A percentile compares a stretch with the other conserved stretches of the same genome.
These are phyloP conservation scores for Thielaviopsis punctulata DNA, from an alignment of 2,329 filamentous ascomycete genomes.

Conservation along the genomic window DNA sequence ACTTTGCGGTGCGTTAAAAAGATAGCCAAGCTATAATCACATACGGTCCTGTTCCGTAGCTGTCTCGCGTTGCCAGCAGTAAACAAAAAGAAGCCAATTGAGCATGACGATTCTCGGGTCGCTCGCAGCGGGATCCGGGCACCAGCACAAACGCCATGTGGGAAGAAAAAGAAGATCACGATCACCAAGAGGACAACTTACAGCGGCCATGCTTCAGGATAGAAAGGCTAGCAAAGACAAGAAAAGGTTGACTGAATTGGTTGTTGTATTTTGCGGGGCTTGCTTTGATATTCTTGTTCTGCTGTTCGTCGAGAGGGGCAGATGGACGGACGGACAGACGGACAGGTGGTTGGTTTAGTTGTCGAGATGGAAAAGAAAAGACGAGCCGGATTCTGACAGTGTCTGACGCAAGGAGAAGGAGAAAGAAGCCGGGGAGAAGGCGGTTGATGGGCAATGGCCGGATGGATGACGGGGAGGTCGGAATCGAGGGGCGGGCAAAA, in stretches of 20 bases:
- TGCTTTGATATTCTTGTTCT: too few species aligned
- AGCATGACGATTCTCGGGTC: not conserved
- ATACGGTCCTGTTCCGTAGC: too few species aligned
- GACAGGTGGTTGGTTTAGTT: too few species aligned
- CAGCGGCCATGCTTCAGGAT: constrained; percentile 25
- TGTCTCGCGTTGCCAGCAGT: too few species aligned
- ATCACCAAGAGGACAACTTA: constrained; percentile 19
- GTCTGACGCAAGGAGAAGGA: not conserved
- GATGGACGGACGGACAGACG: too few species aligned
- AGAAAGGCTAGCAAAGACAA: not conserved
- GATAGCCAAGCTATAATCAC: too few species aligned
- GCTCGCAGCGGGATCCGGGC: not conserved
- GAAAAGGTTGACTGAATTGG: not conserved
- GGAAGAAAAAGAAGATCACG: constrained; percentile 7
- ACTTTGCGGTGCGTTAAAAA: too few species aligned
- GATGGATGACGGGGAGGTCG: not conserved
- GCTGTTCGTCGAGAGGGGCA: not conserved
- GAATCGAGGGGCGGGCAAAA: not conserved
- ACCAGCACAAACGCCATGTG: not conserved
- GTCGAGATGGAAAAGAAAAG: not conserved
- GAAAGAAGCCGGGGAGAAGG: not conserved
- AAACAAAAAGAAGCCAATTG: not conserved
- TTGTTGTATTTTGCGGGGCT: not conserved
- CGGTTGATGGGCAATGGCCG: constrained; percentile 15
- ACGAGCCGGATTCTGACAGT: not conserved